phyloP scores from a whole-genome alignment of 176 grass and related monocot species.

The Triticum turgidum region DNA sequence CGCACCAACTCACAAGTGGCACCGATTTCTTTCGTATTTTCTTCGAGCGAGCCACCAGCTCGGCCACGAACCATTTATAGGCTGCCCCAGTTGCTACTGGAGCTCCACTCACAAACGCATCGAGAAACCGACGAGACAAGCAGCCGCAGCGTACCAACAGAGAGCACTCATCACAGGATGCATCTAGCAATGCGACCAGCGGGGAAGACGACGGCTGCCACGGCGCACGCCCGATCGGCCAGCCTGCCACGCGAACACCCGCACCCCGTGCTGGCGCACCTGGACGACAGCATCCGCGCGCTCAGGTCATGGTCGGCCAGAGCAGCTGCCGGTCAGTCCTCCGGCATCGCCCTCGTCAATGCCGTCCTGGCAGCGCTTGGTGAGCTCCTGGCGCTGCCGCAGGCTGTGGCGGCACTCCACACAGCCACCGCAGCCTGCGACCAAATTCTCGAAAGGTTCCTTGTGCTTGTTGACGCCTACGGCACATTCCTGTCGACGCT shows the following conservation, averaged over 20 bases:
- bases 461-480: conserved; percentile 69
- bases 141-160: background rate
- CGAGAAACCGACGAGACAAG: background rate
- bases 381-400: conserved; percentile 46
- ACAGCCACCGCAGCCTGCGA: background rate
- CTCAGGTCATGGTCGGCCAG: background rate
- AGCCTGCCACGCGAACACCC: background rate
- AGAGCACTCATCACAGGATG: background rate
- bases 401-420: conserved; percentile 28
- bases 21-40: background rate
- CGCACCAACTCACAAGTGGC: conserved; percentile 2
- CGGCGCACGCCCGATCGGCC: background rate
- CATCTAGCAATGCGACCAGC: background rate
- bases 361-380: conserved; percentile 30
- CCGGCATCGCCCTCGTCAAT: conserved; percentile 29
- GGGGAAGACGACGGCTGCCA: background rate
- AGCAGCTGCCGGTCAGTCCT: background rate
- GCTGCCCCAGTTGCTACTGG: background rate
- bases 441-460: conserved; percentile 44
- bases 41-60: background rate
- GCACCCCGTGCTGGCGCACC: background rate
- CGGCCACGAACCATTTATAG: background rate
- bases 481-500: conserved; percentile 43
- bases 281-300: background rate
- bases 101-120: background rate